A percentile compares a stretch with the other conserved stretches of the same genome.
These are phyloP conservation scores for Hypsizygus ulmarius DNA, from an alignment of 1,284 basidiomycete species.

Conservation along the genomic window DNA sequence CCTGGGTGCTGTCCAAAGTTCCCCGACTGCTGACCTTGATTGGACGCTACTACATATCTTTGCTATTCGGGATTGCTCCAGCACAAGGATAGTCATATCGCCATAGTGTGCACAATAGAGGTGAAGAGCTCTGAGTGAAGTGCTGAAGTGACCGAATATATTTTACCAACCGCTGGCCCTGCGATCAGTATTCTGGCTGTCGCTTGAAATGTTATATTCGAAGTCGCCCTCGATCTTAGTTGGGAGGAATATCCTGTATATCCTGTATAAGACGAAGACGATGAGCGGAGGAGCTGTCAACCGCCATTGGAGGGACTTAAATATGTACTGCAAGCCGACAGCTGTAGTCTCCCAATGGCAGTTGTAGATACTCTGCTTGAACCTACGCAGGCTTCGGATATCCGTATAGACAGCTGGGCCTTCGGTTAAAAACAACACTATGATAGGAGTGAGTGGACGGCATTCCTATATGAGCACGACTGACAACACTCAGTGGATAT, in stretches of 20 bases:
- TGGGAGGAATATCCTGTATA: conserved; percentile 79
- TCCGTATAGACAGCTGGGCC: no score
- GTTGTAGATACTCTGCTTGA: no score
- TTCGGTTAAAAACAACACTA: no score
- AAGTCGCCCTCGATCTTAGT: conserved; percentile 67
- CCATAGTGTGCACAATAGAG: conserved; percentile 81
- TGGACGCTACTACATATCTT: not conserved
- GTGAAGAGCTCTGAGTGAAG: conserved; percentile 77
- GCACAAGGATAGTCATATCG: conserved; percentile 54
- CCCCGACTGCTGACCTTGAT: conserved; percentile 2
- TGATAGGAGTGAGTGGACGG: no score
- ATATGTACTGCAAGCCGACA: conserved; percentile 78
- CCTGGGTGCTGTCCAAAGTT: conserved; percentile 1
- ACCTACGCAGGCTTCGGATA: no score
- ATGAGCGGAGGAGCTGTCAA: conserved; percentile 74
- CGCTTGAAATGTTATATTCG: conserved; percentile 71
- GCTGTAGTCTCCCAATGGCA: no score
- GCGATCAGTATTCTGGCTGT: conserved; percentile 67
- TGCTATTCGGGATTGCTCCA: conserved; percentile 6
- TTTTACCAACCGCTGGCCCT: conserved; percentile 68
- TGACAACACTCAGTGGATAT: conserved; percentile 77
- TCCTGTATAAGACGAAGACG: conserved; percentile 61
- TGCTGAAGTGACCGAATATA: conserved; percentile 82
- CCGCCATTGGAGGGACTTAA: conserved; percentile 67
- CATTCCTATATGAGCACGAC: conserved; percentile 80